Base-by-base conservation (phyloP, 1,139 yeast genomes). In the Suhomyces bribrorum region DNA sequence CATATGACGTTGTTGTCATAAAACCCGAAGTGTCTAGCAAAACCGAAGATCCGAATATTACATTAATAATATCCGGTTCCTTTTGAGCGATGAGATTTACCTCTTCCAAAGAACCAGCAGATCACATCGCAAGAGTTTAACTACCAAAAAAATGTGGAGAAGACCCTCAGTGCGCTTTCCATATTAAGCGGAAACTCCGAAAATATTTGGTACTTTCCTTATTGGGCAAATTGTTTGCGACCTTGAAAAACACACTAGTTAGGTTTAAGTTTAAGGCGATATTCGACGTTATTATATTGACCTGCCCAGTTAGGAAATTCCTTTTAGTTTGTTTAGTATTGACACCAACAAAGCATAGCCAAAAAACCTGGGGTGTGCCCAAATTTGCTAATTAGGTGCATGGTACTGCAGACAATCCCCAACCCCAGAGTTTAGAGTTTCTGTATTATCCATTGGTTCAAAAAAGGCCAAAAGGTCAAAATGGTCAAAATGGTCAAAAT, bases 131-230 rank as follows among this genome's bases (percentile, higher is more conserved):
- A n/a, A n/a, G n/a, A n/a, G n/a, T n/a, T n/a, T n/a, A n/a, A n/a
- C n/a, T n/a, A 20, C 6, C n/a, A 13, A 7, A 26, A 26, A 7
- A 26, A 26, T 26, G 29, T 26, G 29, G 29, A 26, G 29, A 13
- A 26, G 16, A 13, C 29, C 29, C 29, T 26, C 14, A 14, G 14
- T 7, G 14, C 29, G 17, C 16, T 15, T 26, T 26, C 15, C n/a
- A 14, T 7, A 11, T 12, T 26, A 4, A 9, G 16, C 29, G 11
- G 8, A 26, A 7, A 26, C 14, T 14, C 11, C 7, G 11, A 13
- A 26, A 9, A 26, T 26, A 26, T 26, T 26, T 7, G 7, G 12
- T 4, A 16, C n/a, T 26, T 26, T 14, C 29, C 29, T 14, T 9
- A 26, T 13, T 26, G 9, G 29, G 29, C 3, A 26, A 26, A 26